Percentiles rank a stretch among this genome's conserved stretches.
Conservation (phyloP, 2,329 filamentous ascomycete genomes). For the Colletotrichum sp. region DNA sequence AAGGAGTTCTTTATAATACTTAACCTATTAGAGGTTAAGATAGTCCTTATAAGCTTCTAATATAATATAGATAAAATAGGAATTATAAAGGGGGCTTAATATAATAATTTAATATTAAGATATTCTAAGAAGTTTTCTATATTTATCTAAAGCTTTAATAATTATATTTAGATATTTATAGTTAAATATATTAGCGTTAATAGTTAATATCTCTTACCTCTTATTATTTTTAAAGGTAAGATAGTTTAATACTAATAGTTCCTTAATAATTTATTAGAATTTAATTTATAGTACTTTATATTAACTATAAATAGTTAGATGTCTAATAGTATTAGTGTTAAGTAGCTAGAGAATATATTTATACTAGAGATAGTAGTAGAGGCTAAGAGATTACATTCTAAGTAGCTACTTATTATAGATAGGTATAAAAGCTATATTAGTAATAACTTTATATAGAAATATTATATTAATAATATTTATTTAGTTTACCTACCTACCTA, state of each 20-base stretch:
- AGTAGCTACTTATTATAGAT: background rate
- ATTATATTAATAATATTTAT: background rate
- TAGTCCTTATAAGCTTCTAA: accelerated
- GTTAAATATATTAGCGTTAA: too few species aligned
- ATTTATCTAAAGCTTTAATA: too few species aligned
- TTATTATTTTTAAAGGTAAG: background rate
- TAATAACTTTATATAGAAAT: background rate
- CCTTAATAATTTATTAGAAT: background rate
- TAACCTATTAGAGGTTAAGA: too few species aligned
- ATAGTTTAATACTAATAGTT: background rate
- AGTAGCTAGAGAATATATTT: background rate
- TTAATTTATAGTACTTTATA: background rate
- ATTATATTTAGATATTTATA: too few species aligned
- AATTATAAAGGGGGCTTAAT: too few species aligned
- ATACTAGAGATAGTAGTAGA: background rate
- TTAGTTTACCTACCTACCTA: background rate
- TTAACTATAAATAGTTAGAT: background rate
- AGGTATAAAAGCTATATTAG: background rate
- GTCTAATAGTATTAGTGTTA: background rate
- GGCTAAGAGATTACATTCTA: background rate
- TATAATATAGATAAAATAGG: too few species aligned
- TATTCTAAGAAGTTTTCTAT: too few species aligned
- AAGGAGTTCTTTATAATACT: too few species aligned
- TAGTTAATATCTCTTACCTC: accelerated
- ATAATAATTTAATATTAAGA: too few species aligned